Percentiles rank a stretch among this genome's conserved stretches.
These are phyloP conservation scores for Kipferlia bialata DNA, from an alignment of 78 protist species.

Conservation along the genomic window DNA sequence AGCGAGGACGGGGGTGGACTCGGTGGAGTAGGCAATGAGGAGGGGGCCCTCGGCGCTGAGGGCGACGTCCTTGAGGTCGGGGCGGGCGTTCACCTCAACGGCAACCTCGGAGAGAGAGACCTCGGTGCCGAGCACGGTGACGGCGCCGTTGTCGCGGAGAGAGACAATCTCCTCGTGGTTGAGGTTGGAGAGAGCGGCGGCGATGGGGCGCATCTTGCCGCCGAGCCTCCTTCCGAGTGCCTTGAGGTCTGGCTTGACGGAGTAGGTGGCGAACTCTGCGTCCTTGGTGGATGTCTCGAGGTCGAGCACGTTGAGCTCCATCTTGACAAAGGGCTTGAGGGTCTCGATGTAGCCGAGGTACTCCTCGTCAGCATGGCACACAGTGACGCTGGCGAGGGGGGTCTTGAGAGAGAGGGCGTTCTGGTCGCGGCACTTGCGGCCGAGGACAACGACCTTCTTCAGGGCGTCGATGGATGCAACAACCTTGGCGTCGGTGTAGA, in stretches of 20 bases:
- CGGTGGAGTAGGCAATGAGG: conserved; percentile 40
- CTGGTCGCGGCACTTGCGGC: conserved; percentile 63
- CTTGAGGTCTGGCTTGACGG: not conserved
- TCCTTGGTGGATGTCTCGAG: conserved; percentile 7
- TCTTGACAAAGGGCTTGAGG: conserved; percentile 25
- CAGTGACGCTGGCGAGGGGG: conserved; percentile 15
- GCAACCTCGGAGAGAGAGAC: conserved; percentile 12
- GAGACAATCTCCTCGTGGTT: not conserved
- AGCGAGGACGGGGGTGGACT: conserved; percentile 21
- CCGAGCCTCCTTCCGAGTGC: conserved; percentile 13
- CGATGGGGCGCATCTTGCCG: not conserved
- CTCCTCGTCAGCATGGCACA: not conserved
- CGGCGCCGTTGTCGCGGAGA: conserved; percentile 15
- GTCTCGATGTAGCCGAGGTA: conserved; percentile 6
- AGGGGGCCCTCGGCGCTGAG: not conserved
- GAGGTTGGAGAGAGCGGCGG: not conserved
- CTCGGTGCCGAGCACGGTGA: conserved; percentile 30
- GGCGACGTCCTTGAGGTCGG: not conserved
- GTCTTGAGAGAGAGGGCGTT: conserved; percentile 20
- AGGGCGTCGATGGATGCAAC: conserved; percentile 47
- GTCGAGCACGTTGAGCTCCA: conserved; percentile 26
- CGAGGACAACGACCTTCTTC: conserved; percentile 65
- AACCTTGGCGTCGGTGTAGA: conserved; percentile 38
- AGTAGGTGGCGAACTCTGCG: conserved; percentile 1
- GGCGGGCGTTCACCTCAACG: not conserved